phyloP scores from a whole-genome alignment of 768 basidiomycete species.

The Suillus variegatus region DNA sequence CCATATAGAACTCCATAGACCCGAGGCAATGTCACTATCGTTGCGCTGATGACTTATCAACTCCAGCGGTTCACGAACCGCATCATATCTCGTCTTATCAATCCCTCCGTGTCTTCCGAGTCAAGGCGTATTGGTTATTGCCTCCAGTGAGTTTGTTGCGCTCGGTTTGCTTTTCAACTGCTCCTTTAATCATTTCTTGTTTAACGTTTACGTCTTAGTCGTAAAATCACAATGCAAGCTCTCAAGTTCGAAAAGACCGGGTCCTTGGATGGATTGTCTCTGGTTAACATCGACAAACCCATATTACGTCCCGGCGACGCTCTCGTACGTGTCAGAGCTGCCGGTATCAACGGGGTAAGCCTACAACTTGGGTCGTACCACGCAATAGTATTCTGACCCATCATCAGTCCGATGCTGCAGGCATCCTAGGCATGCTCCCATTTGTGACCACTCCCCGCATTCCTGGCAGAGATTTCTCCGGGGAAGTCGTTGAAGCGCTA shows the following conservation, averaged over 20 bases:
- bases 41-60: not conserved
- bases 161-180: not conserved
- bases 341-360: conserved; percentile 36
- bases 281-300: conserved; percentile 29
- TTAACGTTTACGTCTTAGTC: not conserved
- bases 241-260: conserved; percentile 34
- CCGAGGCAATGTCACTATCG: too few relatives aligned
- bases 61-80: not conserved
- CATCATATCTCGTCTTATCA: not conserved
- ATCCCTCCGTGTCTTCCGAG: not conserved
- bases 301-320: conserved; percentile 32
- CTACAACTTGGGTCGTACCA: not conserved
- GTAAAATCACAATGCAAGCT: conserved; percentile 28
- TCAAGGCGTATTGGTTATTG: not conserved
- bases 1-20: too few relatives aligned
- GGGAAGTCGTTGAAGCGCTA: conserved; percentile 34
- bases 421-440: conserved; percentile 25
- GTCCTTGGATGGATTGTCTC: conserved; percentile 27
- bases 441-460: conserved; percentile 35
- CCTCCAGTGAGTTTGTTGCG: not conserved
- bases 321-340: conserved; percentile 32
- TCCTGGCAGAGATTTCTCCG: conserved; percentile 35
- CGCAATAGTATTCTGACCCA: not conserved
- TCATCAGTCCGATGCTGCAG: conserved; percentile 33
- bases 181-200: not conserved